phyloP scores from a whole-genome alignment of 345 rosid species.

The Tarenaya hassleriana region DNA sequence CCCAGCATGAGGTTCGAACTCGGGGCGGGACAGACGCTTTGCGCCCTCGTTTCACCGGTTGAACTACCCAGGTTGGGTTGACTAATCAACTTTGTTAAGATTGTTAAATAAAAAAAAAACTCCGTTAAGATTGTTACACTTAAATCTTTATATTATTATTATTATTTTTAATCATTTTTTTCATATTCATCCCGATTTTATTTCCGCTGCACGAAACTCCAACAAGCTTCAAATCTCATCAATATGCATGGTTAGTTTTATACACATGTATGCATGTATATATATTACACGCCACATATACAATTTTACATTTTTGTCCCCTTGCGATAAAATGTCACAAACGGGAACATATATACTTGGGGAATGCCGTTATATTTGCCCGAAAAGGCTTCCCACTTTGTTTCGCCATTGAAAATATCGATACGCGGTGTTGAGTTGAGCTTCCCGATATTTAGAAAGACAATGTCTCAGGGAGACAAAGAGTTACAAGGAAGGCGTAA shows the following conservation, averaged over 20 bases:
- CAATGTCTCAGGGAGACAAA: conserved; percentile 24
- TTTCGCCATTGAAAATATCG: conserved; percentile 15
- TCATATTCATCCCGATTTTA: no score
- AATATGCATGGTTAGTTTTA: neutral
- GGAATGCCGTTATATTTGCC: conserved; percentile 23
- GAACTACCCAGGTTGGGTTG: no score
- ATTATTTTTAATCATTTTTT: no score
- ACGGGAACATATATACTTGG: conserved; percentile 18
- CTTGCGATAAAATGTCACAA: no score
- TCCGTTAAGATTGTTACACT: neutral
- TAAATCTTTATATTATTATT: no score
- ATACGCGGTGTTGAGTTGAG: conserved; percentile 16
- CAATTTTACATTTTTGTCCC: conserved; percentile 1
- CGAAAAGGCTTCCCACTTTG: conserved; percentile 21
- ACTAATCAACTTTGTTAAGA: no score
- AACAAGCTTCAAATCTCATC: no score
- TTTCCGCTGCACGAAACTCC: no score
- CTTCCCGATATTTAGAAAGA: conserved; percentile 17
- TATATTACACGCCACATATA: neutral
- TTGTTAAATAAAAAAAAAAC: conserved; percentile 1
- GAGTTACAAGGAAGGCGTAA: conserved; percentile 28
- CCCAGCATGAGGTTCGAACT: no score
- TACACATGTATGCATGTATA: conserved; percentile 1
- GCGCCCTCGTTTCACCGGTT: no score
- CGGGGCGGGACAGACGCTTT: no score